Percentiles rank a stretch among this genome's conserved stretches.
These are phyloP conservation scores for Gonium pectorale DNA, from an alignment of 139 green algal genomes.

Conservation along the genomic window DNA sequence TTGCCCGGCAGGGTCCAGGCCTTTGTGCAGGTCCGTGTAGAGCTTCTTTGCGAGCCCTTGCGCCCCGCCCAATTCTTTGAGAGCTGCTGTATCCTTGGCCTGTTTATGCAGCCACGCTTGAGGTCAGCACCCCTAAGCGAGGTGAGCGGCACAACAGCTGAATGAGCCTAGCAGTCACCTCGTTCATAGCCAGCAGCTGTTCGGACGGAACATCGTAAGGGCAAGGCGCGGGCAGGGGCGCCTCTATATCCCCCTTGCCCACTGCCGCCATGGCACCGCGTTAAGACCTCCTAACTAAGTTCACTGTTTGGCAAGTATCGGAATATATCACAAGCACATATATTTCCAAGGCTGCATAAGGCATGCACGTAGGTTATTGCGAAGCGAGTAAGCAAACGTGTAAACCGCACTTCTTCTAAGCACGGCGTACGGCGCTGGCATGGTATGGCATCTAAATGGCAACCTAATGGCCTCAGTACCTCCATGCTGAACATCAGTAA, in stretches of 20 bases:
- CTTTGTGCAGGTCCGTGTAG: slow-evolving; percentile 53
- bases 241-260: slow-evolving; percentile 13
- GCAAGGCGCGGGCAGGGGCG: slow-evolving; percentile 29
- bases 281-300: no score
- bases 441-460: no score
- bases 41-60: slow-evolving; percentile 72
- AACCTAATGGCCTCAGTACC: no score
- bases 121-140: not conserved
- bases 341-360: no score
- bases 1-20: slow-evolving; percentile 50
- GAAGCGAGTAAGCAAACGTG: no score
- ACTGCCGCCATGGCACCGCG: slow-evolving; percentile 19
- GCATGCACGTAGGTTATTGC: no score
- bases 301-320: no score
- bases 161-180: no score
- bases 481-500: no score
- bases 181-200: slow-evolving; percentile 47
- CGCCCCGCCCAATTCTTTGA: slow-evolving; percentile 66
- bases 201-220: slow-evolving; percentile 46
- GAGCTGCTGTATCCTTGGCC: slow-evolving; percentile 73
- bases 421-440: no score
- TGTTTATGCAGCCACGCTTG: slow-evolving; percentile 47
- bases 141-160: not conserved
- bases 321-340: no score
- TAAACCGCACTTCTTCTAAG: no score